Evolutionary conservation across 2,329 filamentous ascomycete species (phyloP).

Genomic region (Penicillium sp.): DNA sequence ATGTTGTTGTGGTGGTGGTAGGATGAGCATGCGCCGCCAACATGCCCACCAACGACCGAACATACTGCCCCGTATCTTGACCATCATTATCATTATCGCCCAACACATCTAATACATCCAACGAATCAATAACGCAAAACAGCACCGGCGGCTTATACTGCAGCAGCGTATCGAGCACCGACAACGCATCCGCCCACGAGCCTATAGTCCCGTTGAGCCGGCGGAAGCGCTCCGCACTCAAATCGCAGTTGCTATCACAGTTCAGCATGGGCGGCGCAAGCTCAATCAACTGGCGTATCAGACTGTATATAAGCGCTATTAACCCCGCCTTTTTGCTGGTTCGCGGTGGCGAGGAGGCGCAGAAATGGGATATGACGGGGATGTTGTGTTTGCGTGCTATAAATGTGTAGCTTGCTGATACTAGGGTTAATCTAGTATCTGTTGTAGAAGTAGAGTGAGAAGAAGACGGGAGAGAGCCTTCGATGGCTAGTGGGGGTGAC

Average conservation of each 20-base stretch:
- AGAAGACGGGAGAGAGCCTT: constrained; percentile 26
- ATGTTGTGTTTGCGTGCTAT: constrained; percentile 28
- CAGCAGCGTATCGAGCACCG: constrained; percentile 33
- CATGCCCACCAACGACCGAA: constrained; percentile 31
- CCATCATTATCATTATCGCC: constrained; percentile 16
- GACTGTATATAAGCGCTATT: constrained; percentile 35
- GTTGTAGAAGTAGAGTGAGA: too few relatives aligned
- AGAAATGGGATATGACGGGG: constrained; percentile 37
- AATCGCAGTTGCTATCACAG: constrained; percentile 29
- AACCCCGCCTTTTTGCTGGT: constrained; percentile 25
- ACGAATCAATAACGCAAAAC: constrained; percentile 33
- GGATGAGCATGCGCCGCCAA: constrained; percentile 28
- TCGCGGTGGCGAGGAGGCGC: constrained; percentile 20
- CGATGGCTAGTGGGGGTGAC: constrained; percentile 32
- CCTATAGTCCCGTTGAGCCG: constrained; percentile 31
- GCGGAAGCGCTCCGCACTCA: constrained; percentile 33
- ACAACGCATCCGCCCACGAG: constrained; percentile 34
- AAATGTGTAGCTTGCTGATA: constrained; percentile 32
- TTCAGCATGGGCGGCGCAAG: constrained; percentile 33
- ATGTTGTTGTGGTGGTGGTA: neutral
- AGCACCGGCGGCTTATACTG: constrained; percentile 33
- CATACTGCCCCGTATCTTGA: constrained; percentile 24
- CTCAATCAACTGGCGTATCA: constrained; percentile 37
- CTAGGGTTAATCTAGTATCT: constrained; percentile 27
- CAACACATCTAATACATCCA: too few relatives aligned